These are phyloP conservation scores for Oryza punctata DNA, from an alignment of 176 grass and related monocot genomes.

Conservation along the genomic window DNA sequence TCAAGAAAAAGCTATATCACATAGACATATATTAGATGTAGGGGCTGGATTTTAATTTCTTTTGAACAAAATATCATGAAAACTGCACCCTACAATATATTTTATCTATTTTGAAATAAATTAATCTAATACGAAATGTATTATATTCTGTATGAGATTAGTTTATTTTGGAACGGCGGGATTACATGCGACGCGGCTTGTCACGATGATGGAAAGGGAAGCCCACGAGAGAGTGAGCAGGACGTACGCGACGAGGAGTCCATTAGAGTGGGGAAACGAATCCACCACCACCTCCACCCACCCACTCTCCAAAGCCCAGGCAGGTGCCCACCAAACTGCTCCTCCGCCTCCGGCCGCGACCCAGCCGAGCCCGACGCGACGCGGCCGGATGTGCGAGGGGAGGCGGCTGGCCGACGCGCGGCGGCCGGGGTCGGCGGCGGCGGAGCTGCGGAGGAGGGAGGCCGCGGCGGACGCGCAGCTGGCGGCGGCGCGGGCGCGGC, in stretches of 20 bases:
- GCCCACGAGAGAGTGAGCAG: background rate
- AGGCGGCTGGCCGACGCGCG: slow-evolving; percentile 21
- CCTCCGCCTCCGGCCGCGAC: background rate
- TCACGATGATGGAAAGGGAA: background rate
- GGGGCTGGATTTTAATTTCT: too few relatives aligned
- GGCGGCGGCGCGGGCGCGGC: slow-evolving; percentile 52
- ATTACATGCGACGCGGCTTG: too few relatives aligned
- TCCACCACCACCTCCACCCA: background rate
- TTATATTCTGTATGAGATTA: too few relatives aligned
- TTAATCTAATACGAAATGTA: too few relatives aligned
- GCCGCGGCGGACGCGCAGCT: slow-evolving; percentile 51
- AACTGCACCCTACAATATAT: too few relatives aligned
- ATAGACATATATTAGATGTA: too few relatives aligned
- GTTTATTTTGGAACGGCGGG: too few relatives aligned
- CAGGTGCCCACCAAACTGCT: background rate
- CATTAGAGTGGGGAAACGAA: background rate
- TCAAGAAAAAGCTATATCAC: too few relatives aligned
- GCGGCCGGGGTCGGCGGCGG: slow-evolving; percentile 32
- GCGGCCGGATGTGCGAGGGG: slow-evolving; percentile 53
- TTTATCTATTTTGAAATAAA: too few relatives aligned
- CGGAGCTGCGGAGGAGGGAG: slow-evolving; percentile 40
- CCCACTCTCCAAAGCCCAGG: background rate
- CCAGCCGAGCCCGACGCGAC: background rate
- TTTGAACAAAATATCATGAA: too few relatives aligned
- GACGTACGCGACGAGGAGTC: background rate